A percentile compares a stretch with the other conserved stretches of the same genome.
Conservation (phyloP, 164 flowering plant species). For the Kingdonia uniflora region DNA sequence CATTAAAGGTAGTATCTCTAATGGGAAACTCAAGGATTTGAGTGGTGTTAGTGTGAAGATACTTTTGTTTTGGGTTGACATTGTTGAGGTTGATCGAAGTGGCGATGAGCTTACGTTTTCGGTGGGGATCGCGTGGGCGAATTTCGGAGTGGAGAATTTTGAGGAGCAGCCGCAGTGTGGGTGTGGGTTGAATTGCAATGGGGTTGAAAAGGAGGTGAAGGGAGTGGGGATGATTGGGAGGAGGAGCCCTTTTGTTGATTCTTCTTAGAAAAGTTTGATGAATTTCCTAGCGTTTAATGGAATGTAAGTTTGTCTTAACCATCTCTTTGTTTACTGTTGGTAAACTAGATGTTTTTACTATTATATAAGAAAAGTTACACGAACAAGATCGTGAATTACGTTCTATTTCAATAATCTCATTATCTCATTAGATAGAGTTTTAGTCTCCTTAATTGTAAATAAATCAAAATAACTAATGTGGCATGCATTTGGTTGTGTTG, state of each 20-base stretch:
- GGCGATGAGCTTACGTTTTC: conserved; percentile 45
- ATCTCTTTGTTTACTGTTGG: no score
- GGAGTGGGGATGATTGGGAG: conserved; percentile 7
- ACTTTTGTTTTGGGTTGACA: conserved; percentile 48
- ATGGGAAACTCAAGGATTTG: conserved; percentile 24
- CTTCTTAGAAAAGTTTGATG: conserved; percentile 2
- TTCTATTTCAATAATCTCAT: no score
- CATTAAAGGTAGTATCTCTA: conserved; percentile 32
- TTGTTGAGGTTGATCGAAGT: conserved; percentile 31
- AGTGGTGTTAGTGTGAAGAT: conserved; percentile 50
- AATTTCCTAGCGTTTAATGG: background rate
- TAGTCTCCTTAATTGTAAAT: no score
- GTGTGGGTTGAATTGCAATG: conserved; percentile 44
- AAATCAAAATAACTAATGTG: no score
- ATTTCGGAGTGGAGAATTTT: conserved; percentile 36
- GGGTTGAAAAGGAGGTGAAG: background rate
- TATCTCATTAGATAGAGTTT: no score
- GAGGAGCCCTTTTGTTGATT: conserved; percentile 3
- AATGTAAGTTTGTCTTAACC: no score
- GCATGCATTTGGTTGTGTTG: no score
- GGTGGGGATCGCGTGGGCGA: conserved; percentile 54
- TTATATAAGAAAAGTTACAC: no score
- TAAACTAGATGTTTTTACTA: no score
- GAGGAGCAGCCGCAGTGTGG: conserved; percentile 50
- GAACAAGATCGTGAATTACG: no score